Evolutionary conservation across 441 rosid species (phyloP).

Genomic region (Populus tomentosa): DNA sequence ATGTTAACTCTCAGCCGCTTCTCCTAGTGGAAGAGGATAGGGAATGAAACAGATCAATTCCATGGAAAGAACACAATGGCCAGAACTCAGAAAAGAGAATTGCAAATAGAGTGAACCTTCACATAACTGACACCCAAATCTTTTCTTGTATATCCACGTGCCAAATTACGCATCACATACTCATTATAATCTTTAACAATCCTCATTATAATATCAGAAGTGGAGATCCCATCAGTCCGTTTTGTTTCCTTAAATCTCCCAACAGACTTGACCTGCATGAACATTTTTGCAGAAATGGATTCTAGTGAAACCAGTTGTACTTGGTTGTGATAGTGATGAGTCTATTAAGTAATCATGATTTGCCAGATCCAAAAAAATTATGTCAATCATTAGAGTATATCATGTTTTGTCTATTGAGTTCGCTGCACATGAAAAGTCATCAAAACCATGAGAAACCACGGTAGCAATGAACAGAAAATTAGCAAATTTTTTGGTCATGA

Average conservation of each 20-base stretch:
- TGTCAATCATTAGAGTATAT: neutral
- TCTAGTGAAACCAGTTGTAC: neutral
- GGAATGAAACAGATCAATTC: neutral
- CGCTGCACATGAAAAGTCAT: neutral
- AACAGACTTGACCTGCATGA: slow-evolving; percentile 44
- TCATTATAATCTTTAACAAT: slow-evolving; percentile 85
- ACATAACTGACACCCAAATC: slow-evolving; percentile 89
- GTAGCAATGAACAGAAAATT: neutral
- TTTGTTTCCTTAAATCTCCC: slow-evolving; percentile 84
- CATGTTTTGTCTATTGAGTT: neutral
- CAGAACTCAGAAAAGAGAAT: slow-evolving; percentile 4
- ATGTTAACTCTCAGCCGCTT: slow-evolving; percentile 77
- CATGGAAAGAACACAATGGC: neutral
- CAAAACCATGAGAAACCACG: neutral
- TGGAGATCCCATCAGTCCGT: slow-evolving; percentile 88
- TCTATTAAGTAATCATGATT: neutral
- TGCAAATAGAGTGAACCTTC: slow-evolving; percentile 36
- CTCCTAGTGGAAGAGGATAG: slow-evolving; percentile 35
- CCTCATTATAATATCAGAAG: slow-evolving; percentile 84
- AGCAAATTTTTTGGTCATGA: neutral
- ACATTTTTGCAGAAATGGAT: neutral
- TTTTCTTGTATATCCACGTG: slow-evolving; percentile 78
- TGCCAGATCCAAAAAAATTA: neutral
- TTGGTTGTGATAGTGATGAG: neutral
- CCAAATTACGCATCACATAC: slow-evolving; percentile 79